Base-by-base conservation (phyloP, 495 filamentous ascomycete genomes). In the Apodospora peruviana region DNA sequence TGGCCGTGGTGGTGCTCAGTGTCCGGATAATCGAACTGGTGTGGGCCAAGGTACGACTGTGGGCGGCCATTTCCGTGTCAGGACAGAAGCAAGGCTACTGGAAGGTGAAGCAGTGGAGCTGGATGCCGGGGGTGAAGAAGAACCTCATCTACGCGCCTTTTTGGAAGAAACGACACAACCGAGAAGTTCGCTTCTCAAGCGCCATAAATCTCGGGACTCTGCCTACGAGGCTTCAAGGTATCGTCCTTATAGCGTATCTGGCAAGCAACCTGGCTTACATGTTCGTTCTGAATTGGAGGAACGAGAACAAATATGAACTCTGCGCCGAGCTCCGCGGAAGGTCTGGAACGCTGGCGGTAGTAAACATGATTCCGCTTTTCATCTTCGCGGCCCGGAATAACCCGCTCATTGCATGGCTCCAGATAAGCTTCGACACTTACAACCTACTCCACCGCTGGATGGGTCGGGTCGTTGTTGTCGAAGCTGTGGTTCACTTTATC, bases 381-480 rank as follows among this genome's bases (percentile, higher is more conserved):
- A 71, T 97, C 45, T 79, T 96, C 50, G 91, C 90, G 14, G 83
- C 89, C 18, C 84, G 91, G 56, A 97, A 97, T 71, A 97, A 95
- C 62, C 88, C 88, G 14, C 70, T 96, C n/a, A 96, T 96, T 52
- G 62, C 73, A 5, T 65, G 95, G 12, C 74, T 95, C 55, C 82
- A 81, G 22, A 82, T 97, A 67, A 91, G 88, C 64, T 98, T 96
- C 68, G 94, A 98, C 70, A 95, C 91, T 0, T 96, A 90, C 76
- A 97, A 96, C 65, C 74, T 96, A 22, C 69, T 97, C 23, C 93
- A 98, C 65, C 84, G 93, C 32, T 98, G 93, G 91, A 83, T 97
- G 46, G 93, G 91, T 19, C 86, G 93, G 17, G 83, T 96, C 19
- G 81, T 94, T 5, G 82, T 87, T 17, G 38, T 91, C 12, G 87